Percentiles rank a stretch among this genome's conserved stretches.
These are phyloP conservation scores for Monoraphidium neglectum DNA, from an alignment of 139 green algal genomes.

Conservation along the genomic window DNA sequence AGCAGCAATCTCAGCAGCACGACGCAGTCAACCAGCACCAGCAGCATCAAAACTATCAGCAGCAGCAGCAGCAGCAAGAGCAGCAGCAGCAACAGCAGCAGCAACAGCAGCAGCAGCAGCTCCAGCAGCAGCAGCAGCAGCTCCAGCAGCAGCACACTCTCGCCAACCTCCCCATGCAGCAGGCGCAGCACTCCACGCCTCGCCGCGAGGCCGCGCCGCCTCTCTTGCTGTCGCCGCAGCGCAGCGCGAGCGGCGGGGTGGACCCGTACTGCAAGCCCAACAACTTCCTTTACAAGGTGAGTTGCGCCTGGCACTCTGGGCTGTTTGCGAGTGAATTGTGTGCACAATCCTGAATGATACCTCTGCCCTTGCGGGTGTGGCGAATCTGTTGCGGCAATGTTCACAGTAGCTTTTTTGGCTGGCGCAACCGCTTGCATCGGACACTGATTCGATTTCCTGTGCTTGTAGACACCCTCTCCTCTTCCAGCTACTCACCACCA, in stretches of 20 bases:
- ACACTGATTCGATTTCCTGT: no score
- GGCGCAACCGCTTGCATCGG: no score
- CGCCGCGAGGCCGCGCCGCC: neutral
- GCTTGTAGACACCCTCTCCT: no score
- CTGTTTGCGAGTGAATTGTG: no score
- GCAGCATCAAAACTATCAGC: neutral
- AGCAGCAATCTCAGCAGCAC: neutral
- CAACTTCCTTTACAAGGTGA: slow-evolving; percentile 58
- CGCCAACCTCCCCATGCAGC: no score
- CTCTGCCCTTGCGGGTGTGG: no score
- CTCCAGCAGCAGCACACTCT: slow-evolving; percentile 22
- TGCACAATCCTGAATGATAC: no score
- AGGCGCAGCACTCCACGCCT: neutral
- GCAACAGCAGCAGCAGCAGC: neutral
- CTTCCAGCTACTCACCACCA: no score
- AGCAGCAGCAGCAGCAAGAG: neutral
- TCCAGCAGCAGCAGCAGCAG: neutral
- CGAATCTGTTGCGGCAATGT: no score
- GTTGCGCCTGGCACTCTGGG: no score
- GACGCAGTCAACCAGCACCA: neutral
- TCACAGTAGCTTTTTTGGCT: no score
- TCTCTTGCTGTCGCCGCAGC: neutral
- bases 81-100: neutral
- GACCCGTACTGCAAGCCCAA: slow-evolving; percentile 6
- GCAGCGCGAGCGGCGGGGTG: neutral